phyloP scores from a whole-genome alignment of 2,329 filamentous ascomycete species.

The Calcarisporium arbuscula region DNA sequence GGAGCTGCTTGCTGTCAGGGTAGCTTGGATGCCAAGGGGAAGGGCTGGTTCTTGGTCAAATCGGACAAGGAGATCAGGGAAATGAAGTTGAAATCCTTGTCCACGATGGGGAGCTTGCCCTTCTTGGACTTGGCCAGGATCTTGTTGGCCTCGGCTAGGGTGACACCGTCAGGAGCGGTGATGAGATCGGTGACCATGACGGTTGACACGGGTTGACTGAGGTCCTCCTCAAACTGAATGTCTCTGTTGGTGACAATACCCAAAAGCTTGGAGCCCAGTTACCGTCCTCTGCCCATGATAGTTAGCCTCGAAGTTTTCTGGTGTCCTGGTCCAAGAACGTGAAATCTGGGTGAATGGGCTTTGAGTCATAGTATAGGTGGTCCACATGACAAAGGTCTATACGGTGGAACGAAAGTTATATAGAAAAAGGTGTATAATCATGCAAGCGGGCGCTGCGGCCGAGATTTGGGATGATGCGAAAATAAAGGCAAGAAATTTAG shows the following conservation, averaged over 20 bases:
- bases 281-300: constrained; percentile 68
- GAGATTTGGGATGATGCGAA: constrained; percentile 11
- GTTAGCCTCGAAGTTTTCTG: constrained; percentile 13
- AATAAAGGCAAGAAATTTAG: constrained; percentile 10
- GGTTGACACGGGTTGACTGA: constrained; percentile 65
- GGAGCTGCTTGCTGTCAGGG: constrained; percentile 95
- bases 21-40: constrained; percentile 92
- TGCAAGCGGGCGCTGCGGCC: too few species aligned
- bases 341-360: constrained; percentile 11
- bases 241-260: constrained; percentile 98
- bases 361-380: constrained; percentile 28
- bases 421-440: constrained; percentile 76
- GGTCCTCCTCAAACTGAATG: constrained; percentile 87
- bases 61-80: constrained; percentile 93
- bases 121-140: constrained; percentile 96
- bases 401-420: constrained; percentile 99
- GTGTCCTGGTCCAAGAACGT: constrained; percentile 6
- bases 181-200: constrained; percentile 96
- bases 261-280: constrained; percentile 92
- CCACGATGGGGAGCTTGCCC: constrained; percentile 92
- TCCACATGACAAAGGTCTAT: constrained; percentile 88
- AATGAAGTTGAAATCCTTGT: constrained; percentile 75
- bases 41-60: constrained; percentile 97
- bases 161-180: constrained; percentile 78
- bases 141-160: constrained; percentile 80